Evolutionary conservation across 2,329 filamentous ascomycete genomes (phyloP).

Genomic region (Teratosphaeria zuluensis): DNA sequence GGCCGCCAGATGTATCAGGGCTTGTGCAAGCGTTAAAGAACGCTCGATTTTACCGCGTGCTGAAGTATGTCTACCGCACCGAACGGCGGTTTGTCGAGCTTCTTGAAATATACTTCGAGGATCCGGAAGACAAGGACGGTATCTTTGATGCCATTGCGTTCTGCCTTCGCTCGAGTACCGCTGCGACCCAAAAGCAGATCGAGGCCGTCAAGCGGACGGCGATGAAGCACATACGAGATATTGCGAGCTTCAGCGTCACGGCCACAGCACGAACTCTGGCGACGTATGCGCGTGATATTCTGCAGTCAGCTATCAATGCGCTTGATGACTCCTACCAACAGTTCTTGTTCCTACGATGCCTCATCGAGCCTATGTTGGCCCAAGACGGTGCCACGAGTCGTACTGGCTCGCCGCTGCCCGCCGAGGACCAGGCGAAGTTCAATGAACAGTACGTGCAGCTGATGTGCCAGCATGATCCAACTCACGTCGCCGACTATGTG

Average conservation of each 20-base stretch:
- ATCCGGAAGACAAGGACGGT: conserved; percentile 61
- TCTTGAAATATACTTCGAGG: conserved; percentile 74
- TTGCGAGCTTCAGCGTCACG: conserved; percentile 58
- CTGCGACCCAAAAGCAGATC: conserved; percentile 58
- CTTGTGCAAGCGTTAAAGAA: conserved; percentile 69
- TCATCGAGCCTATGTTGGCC: conserved; percentile 54
- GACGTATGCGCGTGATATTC: conserved; percentile 51
- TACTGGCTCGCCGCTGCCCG: not conserved
- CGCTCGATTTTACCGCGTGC: conserved; percentile 78
- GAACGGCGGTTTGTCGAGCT: conserved; percentile 74
- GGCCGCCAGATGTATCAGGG: conserved; percentile 68
- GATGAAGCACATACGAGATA: conserved; percentile 51
- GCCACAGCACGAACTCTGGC: conserved; percentile 58
- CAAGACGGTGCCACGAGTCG: conserved; percentile 15
- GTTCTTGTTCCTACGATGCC: conserved; percentile 63
- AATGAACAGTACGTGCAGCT: conserved; percentile 79
- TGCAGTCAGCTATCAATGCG: conserved; percentile 55
- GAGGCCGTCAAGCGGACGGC: conserved; percentile 62
- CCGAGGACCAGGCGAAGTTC: conserved; percentile 43
- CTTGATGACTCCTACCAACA: conserved; percentile 55
- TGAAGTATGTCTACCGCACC: conserved; percentile 76
- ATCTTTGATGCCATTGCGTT: conserved; percentile 74
- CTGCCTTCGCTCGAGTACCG: conserved; percentile 57
- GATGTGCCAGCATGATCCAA: conserved; percentile 77
- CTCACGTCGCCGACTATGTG: conserved; percentile 78